Conservation (phyloP, 176 grass and related monocot species). For the Rhynchospora breviuscula region DNA sequence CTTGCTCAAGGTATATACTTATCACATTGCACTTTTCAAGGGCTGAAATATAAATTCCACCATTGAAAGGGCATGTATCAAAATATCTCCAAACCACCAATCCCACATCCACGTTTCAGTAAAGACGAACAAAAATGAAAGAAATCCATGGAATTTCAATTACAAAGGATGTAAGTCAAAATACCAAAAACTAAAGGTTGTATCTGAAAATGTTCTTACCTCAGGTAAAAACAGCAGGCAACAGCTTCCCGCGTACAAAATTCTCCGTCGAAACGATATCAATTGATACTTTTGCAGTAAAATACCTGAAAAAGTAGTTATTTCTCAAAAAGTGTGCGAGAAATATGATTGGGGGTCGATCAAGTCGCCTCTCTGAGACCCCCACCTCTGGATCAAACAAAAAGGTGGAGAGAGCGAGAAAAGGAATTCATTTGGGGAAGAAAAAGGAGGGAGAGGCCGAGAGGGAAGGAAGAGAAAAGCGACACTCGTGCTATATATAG, state of each 20-base stretch:
- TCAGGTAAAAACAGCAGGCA: conserved; percentile 5
- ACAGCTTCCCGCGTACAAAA: neutral
- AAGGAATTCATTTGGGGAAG: neutral
- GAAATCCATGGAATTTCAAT: neutral
- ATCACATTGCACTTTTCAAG: neutral
- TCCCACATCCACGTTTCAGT: neutral
- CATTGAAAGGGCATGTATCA: neutral
- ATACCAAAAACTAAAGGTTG: neutral
- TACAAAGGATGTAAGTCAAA: neutral
- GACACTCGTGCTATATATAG: conserved; percentile 10
- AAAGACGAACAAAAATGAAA: neutral
- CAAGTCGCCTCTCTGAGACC: conserved; percentile 5
- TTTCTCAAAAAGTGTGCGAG: neutral
- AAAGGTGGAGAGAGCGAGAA: neutral
- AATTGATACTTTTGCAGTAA: neutral
- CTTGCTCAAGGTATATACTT: neutral
- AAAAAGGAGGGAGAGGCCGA: neutral
- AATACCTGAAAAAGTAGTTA: neutral
- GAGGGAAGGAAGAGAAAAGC: neutral
- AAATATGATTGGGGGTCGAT: neutral
- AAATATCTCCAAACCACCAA: neutral
- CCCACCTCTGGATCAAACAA: conserved; percentile 6
- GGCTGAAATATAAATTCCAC: neutral
- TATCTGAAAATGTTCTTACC: conserved; percentile 2
- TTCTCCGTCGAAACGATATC: neutral